Evolutionary conservation across 2,329 filamentous ascomycete species (phyloP).

Genomic region (Sordariomycetes sp.): DNA sequence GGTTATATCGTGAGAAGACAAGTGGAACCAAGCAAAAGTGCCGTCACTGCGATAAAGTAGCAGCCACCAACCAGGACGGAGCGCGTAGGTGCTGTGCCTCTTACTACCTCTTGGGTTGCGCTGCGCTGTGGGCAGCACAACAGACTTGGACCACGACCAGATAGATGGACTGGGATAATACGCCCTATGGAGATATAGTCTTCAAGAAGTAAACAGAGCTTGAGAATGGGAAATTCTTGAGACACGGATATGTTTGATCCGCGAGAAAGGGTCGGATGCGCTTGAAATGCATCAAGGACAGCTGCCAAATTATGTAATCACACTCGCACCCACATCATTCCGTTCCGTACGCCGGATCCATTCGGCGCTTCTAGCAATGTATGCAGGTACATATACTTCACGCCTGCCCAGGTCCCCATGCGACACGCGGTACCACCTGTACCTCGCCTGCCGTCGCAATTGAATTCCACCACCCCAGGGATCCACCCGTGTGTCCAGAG

Average conservation of each 20-base stretch:
- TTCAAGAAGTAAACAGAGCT: neutral
- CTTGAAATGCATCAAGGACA: neutral
- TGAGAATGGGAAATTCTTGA: neutral
- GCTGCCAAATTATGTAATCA: neutral
- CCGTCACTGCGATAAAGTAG: neutral
- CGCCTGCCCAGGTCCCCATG: neutral
- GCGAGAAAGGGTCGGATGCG: neutral
- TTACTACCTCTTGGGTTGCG: neutral
- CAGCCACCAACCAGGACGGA: neutral
- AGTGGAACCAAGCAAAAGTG: too few species aligned
- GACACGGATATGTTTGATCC: neutral
- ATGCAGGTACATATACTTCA: neutral
- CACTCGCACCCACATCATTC: neutral
- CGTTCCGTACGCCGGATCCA: neutral
- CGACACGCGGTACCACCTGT: neutral
- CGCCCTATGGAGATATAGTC: neutral
- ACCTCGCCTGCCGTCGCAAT: neutral
- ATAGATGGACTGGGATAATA: neutral
- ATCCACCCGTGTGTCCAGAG: neutral
- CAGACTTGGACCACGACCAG: neutral
- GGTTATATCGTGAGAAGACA: too few species aligned
- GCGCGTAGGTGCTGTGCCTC: neutral
- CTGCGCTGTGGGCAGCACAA: neutral
- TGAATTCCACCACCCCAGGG: neutral
- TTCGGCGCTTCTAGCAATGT: neutral